phyloP scores from a whole-genome alignment of 805 yeast genomes.

The Barnettozyma populi region DNA sequence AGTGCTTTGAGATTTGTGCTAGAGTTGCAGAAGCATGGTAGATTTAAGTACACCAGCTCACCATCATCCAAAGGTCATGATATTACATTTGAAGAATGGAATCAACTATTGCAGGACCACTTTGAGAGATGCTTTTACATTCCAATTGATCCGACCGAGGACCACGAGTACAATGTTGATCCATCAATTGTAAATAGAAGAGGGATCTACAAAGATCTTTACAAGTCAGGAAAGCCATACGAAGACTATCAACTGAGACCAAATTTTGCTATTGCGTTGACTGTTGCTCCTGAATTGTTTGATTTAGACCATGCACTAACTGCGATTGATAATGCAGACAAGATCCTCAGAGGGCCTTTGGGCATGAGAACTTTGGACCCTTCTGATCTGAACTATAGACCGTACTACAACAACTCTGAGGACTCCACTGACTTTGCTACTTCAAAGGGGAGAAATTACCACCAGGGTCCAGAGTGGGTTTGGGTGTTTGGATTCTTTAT shows the following conservation, averaged over 20 bases:
- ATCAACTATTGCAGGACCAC: conserved; percentile 55
- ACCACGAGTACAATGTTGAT: conserved; percentile 56
- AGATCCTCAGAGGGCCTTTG: conserved; percentile 73
- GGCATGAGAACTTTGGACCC: conserved; percentile 95
- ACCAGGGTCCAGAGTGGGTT: conserved; percentile 99
- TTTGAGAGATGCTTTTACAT: conserved; percentile 78
- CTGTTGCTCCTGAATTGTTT: conserved; percentile 93
- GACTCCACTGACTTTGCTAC: conserved; percentile 88
- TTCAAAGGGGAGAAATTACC: conserved; percentile 92
- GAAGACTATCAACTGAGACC: conserved; percentile 94
- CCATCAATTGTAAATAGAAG: conserved; percentile 70
- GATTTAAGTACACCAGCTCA: conserved; percentile 56
- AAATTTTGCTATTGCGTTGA: conserved; percentile 87
- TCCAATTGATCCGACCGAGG: conserved; percentile 62
- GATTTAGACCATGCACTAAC: conserved; percentile 49
- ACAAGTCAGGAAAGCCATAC: conserved; percentile 73
- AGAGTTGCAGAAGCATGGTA: conserved; percentile 45
- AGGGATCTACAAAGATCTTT: conserved; percentile 90
- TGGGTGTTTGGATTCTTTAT: conserved; percentile 88
- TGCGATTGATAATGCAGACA: conserved; percentile 73
- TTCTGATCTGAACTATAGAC: conserved; percentile 84
- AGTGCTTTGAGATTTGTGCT: conserved; percentile 78
- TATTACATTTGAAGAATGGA: conserved; percentile 67
- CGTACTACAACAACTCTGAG: conserved; percentile 74
- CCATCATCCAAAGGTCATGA: conserved; percentile 48